Conservation (phyloP, 768 basidiomycete species). For the Suillus decipiens region DNA sequence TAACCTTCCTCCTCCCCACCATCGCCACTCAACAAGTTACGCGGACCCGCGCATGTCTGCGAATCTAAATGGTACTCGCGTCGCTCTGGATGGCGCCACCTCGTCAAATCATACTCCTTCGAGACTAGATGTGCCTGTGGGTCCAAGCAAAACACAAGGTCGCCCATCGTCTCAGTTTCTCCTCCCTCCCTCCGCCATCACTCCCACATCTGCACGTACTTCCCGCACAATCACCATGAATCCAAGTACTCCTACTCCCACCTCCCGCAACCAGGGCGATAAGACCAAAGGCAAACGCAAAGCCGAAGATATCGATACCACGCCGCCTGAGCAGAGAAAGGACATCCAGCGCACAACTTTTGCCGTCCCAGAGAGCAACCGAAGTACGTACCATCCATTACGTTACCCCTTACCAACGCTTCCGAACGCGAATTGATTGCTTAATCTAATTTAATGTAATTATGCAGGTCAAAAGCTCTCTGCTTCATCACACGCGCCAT, state of each 20-base stretch:
- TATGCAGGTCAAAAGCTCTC: slow-evolving; percentile 54
- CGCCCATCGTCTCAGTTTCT: slow-evolving; percentile 12
- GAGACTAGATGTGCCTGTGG: slow-evolving; percentile 22
- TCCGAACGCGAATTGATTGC: slow-evolving; percentile 28
- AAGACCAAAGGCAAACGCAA: slow-evolving; percentile 65
- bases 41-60: slow-evolving; percentile 1
- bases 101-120: slow-evolving; percentile 19
- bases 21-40: not conserved
- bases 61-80: slow-evolving; percentile 15
- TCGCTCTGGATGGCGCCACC: slow-evolving; percentile 16
- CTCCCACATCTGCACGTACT: slow-evolving; percentile 20
- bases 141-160: slow-evolving; percentile 12
- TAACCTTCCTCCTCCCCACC: not conserved
- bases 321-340: slow-evolving; percentile 64
- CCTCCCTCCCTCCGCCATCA: slow-evolving; percentile 20
- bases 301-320: slow-evolving; percentile 70
- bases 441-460: slow-evolving; percentile 19
- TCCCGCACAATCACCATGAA: slow-evolving; percentile 18
- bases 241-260: slow-evolving; percentile 37
- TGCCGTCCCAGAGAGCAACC: slow-evolving; percentile 53
- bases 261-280: slow-evolving; percentile 33
- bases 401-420: slow-evolving; percentile 17
- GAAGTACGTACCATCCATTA: slow-evolving; percentile 49
- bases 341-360: slow-evolving; percentile 59
- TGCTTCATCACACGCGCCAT: slow-evolving; percentile 60